Conservation (phyloP, 1,284 basidiomycete genomes). For the Fomitiporia mediterranea region DNA sequence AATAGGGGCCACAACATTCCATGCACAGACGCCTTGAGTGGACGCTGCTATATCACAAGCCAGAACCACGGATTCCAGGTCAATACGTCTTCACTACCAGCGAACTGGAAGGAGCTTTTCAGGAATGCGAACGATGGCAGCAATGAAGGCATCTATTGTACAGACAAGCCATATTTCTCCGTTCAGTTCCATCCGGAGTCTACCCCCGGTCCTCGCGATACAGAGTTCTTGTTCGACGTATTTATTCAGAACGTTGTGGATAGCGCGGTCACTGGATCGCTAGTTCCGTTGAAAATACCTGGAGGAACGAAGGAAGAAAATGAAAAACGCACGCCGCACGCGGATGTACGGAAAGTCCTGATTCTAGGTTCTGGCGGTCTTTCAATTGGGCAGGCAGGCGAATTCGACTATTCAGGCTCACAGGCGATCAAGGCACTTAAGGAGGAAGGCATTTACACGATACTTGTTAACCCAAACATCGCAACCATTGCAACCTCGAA, state of each 20-base stretch:
- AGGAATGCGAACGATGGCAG: conserved; percentile 95
- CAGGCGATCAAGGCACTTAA: conserved; percentile 99
- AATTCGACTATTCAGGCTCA: conserved; percentile 99
- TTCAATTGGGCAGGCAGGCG: conserved; percentile 97
- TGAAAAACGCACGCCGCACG: conserved; percentile 70
- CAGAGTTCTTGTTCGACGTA: conserved; percentile 98
- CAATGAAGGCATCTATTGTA: conserved; percentile 97
- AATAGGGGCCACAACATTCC: conserved; percentile 99
- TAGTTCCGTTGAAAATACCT: conserved; percentile 80
- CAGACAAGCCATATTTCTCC: conserved; percentile 91
- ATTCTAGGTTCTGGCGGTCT: conserved; percentile 98
- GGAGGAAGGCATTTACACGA: conserved; percentile 98
- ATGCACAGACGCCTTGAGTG: conserved; percentile 90
- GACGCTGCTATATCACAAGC: conserved; percentile 97
- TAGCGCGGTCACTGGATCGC: conserved; percentile 62
- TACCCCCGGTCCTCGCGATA: conserved; percentile 96
- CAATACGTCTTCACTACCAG: conserved; percentile 73
- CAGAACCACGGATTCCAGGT: conserved; percentile 99
- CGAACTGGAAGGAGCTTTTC: conserved; percentile 93
- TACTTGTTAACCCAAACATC: conserved; percentile 98
- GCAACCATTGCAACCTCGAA: conserved; percentile 99
- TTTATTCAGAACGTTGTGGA: conserved; percentile 89
- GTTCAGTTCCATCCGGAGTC: conserved; percentile 99
- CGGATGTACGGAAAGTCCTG: conserved; percentile 87
- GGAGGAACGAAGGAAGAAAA: conserved; percentile 87